Conservation (phyloP, 768 basidiomycete species). For the Kondoa subrosea region DNA sequence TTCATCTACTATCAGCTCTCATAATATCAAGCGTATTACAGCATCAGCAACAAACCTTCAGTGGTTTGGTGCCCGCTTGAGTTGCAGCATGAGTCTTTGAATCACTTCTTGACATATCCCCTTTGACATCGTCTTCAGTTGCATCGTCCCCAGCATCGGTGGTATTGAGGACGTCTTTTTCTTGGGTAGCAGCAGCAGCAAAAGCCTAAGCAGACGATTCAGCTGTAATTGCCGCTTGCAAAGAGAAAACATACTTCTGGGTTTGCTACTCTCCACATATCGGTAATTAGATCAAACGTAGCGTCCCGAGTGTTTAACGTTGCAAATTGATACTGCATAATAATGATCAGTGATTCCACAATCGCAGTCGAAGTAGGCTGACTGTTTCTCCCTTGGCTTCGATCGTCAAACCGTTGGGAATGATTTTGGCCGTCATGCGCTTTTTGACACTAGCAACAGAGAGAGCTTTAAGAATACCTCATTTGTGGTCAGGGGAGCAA, state of each 20-base stretch:
- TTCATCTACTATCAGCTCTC: constrained; percentile 8
- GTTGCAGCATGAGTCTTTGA: constrained; percentile 8
- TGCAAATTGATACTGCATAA: constrained; percentile 9
- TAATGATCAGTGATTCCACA: not conserved
- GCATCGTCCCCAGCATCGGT: not conserved
- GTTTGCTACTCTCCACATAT: constrained; percentile 13
- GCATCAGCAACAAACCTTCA: constrained; percentile 6
- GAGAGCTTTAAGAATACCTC: not conserved
- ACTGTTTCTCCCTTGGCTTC: constrained; percentile 1
- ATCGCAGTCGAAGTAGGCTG: not conserved
- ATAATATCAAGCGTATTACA: constrained; percentile 9
- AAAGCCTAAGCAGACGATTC: not conserved
- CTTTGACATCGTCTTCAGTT: not conserved
- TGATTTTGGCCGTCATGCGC: constrained; percentile 6
- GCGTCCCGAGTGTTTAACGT: constrained; percentile 12
- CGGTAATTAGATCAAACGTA: constrained; percentile 14
- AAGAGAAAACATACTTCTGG: constrained; percentile 1
- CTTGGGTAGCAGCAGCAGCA: constrained; percentile 4
- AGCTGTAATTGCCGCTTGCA: not conserved
- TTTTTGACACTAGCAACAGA: constrained; percentile 6
- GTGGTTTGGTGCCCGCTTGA: not conserved
- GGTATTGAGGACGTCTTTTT: not conserved
- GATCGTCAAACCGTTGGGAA: constrained; percentile 16
- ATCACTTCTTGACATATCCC: not conserved
- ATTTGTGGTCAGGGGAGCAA: not conserved